Conservation (phyloP, 2,329 filamentous ascomycete species). For the Curvularia lunata region DNA sequence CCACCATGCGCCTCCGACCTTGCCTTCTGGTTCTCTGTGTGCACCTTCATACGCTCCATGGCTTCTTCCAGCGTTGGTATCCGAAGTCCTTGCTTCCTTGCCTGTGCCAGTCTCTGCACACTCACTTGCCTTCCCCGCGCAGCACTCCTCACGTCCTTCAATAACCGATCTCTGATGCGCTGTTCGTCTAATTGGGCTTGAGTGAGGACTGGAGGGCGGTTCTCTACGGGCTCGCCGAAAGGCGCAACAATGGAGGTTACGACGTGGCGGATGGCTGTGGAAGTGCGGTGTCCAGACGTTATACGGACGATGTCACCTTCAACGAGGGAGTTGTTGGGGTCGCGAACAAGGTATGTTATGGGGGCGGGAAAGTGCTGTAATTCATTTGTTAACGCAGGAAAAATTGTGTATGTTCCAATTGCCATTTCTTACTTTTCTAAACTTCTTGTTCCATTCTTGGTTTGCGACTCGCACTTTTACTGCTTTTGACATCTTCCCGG, state of each 20-base stretch:
- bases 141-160: constrained; percentile 64
- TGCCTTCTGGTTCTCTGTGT: constrained; percentile 28
- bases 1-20: constrained; percentile 32
- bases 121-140: constrained; percentile 40
- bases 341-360: constrained; percentile 74
- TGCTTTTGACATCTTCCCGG: constrained; percentile 78
- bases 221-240: constrained; percentile 67
- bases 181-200: constrained; percentile 65
- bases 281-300: constrained; percentile 68
- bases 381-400: constrained; percentile 11
- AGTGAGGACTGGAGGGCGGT: constrained; percentile 70
- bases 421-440: constrained; percentile 68
- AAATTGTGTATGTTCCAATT: neutral
- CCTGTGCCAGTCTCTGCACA: constrained; percentile 36
- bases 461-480: constrained; percentile 77
- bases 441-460: constrained; percentile 72
- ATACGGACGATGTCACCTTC: constrained; percentile 79
- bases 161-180: constrained; percentile 61
- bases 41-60: constrained; percentile 35
- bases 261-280: constrained; percentile 73
- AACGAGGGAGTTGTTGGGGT: constrained; percentile 75
- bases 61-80: constrained; percentile 44
- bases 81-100: constrained; percentile 33
- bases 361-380: constrained; percentile 70
- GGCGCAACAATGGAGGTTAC: constrained; percentile 78